phyloP scores from a whole-genome alignment of 2,329 filamentous ascomycete species.

The Epichloe sibirici region DNA sequence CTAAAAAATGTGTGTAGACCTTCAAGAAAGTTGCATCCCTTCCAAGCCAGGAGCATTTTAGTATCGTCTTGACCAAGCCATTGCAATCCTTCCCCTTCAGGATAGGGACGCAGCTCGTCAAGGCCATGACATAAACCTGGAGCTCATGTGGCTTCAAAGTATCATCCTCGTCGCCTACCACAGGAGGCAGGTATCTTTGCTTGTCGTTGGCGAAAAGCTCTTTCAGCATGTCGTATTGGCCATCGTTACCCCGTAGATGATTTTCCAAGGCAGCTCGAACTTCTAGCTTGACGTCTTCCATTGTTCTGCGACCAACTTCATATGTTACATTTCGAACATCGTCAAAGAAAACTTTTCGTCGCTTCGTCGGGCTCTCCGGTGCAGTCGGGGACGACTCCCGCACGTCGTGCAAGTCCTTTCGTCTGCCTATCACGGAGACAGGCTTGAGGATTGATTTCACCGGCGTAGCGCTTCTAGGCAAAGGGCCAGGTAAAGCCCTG shows the following conservation, averaged over 20 bases:
- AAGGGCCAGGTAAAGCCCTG: conserved; percentile 21
- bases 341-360: conserved; percentile 47
- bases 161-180: conserved; percentile 34
- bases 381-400: conserved; percentile 24
- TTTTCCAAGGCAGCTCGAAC: conserved; percentile 44
- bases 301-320: conserved; percentile 38
- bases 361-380: conserved; percentile 35
- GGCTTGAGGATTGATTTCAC: conserved; percentile 43
- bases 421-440: conserved; percentile 30
- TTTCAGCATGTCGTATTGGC: conserved; percentile 49
- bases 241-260: conserved; percentile 43
- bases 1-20: conserved; percentile 55
- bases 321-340: conserved; percentile 44
- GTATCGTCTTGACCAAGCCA: conserved; percentile 43
- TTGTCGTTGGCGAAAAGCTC: conserved; percentile 42
- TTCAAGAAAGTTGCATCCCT: conserved; percentile 53
- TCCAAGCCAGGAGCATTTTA: conserved; percentile 53
- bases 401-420: conserved; percentile 31
- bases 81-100: conserved; percentile 46
- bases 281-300: conserved; percentile 43
- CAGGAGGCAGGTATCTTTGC: conserved; percentile 25
- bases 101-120: conserved; percentile 48
- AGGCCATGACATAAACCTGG: conserved; percentile 48
- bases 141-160: conserved; percentile 42
- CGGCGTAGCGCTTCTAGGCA: conserved; percentile 25